phyloP scores from a whole-genome alignment of 2,329 filamentous ascomycete species.

The Dactylellina parvicollis region DNA sequence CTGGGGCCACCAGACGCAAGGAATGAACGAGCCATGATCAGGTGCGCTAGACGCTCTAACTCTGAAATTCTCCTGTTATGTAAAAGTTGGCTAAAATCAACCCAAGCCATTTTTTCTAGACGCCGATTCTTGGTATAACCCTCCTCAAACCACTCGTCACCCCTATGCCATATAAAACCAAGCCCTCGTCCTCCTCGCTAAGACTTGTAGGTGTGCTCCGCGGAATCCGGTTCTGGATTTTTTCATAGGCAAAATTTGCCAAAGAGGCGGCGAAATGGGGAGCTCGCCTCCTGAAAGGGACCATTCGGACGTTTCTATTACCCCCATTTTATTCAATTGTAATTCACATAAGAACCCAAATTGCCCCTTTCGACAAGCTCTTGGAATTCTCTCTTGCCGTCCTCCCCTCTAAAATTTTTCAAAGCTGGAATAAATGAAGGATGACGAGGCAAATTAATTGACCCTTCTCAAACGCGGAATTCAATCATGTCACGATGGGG shows the following conservation, averaged over 20 bases:
- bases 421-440: slow-evolving; percentile 13
- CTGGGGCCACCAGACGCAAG: slow-evolving; percentile 19
- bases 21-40: slow-evolving; percentile 26
- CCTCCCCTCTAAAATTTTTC: slow-evolving; percentile 13
- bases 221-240: slow-evolving; percentile 15
- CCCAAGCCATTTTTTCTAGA: slow-evolving; percentile 27
- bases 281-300: slow-evolving; percentile 28
- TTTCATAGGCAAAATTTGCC: slow-evolving; percentile 33
- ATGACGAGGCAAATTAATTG: slow-evolving; percentile 21
- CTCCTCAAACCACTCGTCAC: background rate
- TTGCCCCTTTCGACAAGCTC: slow-evolving; percentile 46
- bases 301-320: slow-evolving; percentile 48
- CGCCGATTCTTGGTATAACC: slow-evolving; percentile 46
- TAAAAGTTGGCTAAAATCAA: slow-evolving; percentile 54
- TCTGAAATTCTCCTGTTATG: slow-evolving; percentile 30
- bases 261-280: slow-evolving; percentile 18
- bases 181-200: slow-evolving; percentile 15
- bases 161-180: slow-evolving; percentile 17
- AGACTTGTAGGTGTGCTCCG: slow-evolving; percentile 29
- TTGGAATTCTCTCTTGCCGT: slow-evolving; percentile 32
- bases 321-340: slow-evolving; percentile 54
- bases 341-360: slow-evolving; percentile 48
- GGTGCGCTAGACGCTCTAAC: slow-evolving; percentile 36
- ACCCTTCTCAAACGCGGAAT: slow-evolving; percentile 28
- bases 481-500: slow-evolving; percentile 28